A percentile compares a stretch with the other conserved stretches of the same genome.
phyloP scores from a whole-genome alignment of 2,329 filamentous ascomycete species.

The Alternaria rosae region DNA sequence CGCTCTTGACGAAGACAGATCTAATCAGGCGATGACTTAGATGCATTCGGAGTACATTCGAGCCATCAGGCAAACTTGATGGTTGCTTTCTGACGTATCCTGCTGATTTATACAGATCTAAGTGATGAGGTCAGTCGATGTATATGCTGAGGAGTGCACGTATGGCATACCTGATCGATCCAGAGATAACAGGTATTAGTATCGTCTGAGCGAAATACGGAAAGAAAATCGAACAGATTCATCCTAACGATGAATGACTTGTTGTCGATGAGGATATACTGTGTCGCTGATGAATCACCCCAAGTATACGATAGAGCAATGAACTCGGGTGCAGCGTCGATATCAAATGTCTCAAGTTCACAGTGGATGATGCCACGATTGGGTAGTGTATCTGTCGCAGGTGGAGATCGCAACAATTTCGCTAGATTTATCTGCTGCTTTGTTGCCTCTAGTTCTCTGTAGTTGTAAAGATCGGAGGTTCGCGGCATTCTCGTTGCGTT shows the following conservation, averaged over 20 bases:
- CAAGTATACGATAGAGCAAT: slow-evolving; percentile 11
- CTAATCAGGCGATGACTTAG: slow-evolving; percentile 9
- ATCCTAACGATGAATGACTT: not conserved
- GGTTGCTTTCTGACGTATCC: slow-evolving; percentile 4
- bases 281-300: not conserved
- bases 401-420: not conserved
- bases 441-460: not conserved
- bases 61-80: slow-evolving; percentile 12
- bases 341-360: not conserved
- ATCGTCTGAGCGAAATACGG: not conserved
- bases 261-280: not conserved
- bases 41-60: slow-evolving; percentile 2
- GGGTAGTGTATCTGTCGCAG: not conserved
- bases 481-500: not conserved
- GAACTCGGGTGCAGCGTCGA: not conserved
- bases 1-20: not conserved
- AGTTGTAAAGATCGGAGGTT: not conserved
- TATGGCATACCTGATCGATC: slow-evolving; percentile 5
- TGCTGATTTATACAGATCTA: slow-evolving; percentile 13
- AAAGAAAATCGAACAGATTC: slow-evolving; percentile 4
- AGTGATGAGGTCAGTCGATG: not conserved
- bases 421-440: not conserved
- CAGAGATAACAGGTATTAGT: slow-evolving; percentile 2
- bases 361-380: not conserved
- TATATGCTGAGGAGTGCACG: not conserved